Percentiles rank a stretch among this genome's conserved stretches.
Conservation (phyloP, 352 stramenopile genomes). For the Phytophthora rubi region DNA sequence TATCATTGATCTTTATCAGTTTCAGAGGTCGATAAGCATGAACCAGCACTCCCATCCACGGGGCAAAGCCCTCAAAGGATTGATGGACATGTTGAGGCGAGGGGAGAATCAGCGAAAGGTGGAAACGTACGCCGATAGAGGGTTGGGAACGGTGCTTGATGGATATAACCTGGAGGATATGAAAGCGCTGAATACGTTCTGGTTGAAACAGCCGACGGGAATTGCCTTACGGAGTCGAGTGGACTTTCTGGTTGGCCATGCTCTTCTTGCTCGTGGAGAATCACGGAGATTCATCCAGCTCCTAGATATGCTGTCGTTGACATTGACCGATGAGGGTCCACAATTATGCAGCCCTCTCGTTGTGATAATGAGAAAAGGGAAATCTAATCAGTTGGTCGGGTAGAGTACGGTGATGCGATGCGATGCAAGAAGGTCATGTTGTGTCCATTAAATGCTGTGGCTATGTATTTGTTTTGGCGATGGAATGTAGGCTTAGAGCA, state of each 20-base stretch:
- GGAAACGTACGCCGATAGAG: background rate
- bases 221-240: background rate
- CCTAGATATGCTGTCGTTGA: background rate
- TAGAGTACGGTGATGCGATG: background rate
- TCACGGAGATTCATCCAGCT: no score
- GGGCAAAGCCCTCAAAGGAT: background rate
- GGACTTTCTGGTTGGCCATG: background rate
- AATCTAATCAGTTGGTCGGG: background rate
- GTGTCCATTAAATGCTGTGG: background rate
- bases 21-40: background rate
- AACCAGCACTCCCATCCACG: background rate
- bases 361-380: background rate
- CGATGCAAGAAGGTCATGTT: background rate
- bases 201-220: background rate
- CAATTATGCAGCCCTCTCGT: background rate
- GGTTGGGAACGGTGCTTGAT: background rate
- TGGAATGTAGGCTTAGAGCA: background rate
- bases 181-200: background rate
- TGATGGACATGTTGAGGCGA: background rate
- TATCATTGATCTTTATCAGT: background rate
- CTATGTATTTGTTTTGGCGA: background rate
- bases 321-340: background rate
- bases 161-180: background rate
- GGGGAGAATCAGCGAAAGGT: background rate
- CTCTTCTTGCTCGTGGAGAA: no score